Evolutionary conservation across 1,284 basidiomycete species (phyloP).

Genomic region (Austroboletus olivaceoglutinosus): DNA sequence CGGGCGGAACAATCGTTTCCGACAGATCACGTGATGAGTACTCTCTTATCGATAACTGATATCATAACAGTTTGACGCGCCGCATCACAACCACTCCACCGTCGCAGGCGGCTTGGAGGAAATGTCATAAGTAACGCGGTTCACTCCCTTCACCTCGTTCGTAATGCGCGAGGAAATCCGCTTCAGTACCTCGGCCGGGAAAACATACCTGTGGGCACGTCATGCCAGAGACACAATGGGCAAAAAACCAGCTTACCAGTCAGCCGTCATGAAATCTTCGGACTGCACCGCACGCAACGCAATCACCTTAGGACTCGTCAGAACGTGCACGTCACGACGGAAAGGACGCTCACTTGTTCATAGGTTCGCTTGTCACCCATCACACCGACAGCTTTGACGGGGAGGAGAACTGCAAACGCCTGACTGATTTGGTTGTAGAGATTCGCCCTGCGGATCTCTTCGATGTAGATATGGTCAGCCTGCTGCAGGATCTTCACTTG

Average conservation of each 20-base stretch:
- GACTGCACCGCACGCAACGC: conserved; percentile 88
- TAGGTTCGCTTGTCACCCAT: conserved; percentile 98
- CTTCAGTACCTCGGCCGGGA: conserved; percentile 89
- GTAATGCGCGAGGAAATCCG: conserved; percentile 97
- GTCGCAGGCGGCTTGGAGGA: conserved; percentile 95
- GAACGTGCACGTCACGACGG: not conserved
- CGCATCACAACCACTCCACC: conserved; percentile 46
- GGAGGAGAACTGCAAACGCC: conserved; percentile 96
- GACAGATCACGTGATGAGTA: too few relatives aligned
- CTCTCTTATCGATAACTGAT: too few relatives aligned
- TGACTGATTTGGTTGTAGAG: conserved; percentile 95
- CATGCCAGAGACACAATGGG: not conserved
- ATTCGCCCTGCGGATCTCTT: conserved; percentile 92
- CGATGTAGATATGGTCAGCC: conserved; percentile 96
- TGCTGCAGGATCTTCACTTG: conserved; percentile 95
- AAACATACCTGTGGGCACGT: conserved; percentile 69
- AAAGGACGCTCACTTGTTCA: conserved; percentile 69
- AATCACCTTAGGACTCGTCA: conserved; percentile 62
- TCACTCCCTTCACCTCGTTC: conserved; percentile 94
- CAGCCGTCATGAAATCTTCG: conserved; percentile 97
- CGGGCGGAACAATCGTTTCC: too few relatives aligned
- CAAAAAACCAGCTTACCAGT: conserved; percentile 60
- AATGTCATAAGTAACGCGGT: conserved; percentile 94
- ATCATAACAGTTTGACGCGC: not conserved
- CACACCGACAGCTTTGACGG: conserved; percentile 95